phyloP scores from a whole-genome alignment of 164 flowering plant species.

The Aristolochia contorta region DNA sequence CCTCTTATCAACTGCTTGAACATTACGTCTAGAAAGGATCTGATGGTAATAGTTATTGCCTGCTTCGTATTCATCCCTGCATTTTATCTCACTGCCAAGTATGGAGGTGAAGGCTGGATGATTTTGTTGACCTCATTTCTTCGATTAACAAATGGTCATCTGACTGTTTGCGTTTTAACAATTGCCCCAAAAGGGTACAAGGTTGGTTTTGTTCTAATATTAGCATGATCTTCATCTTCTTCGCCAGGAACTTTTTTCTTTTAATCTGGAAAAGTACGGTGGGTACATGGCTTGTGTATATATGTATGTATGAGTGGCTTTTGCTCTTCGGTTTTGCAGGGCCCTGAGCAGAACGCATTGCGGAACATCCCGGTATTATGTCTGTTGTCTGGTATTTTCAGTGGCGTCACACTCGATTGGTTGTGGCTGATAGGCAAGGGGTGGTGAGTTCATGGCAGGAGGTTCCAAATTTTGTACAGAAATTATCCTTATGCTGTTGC shows the following conservation, averaged over 20 bases:
- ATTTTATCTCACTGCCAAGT: conserved; percentile 72
- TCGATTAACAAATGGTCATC: conserved; percentile 51
- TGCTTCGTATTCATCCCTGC: conserved; percentile 65
- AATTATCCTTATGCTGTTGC: too few relatives aligned
- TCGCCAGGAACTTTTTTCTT: too few relatives aligned
- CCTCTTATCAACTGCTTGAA: conserved; percentile 41
- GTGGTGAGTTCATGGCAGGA: conserved; percentile 11
- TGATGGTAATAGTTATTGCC: conserved; percentile 25
- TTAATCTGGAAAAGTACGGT: not conserved
- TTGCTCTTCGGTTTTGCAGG: conserved; percentile 31
- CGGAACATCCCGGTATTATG: conserved; percentile 48
- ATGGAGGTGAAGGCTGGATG: conserved; percentile 68
- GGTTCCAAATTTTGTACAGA: not conserved
- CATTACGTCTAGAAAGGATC: conserved; percentile 39
- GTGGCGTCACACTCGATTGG: conserved; percentile 56
- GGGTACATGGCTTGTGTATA: too few relatives aligned
- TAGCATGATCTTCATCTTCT: conserved; percentile 3
- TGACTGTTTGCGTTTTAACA: conserved; percentile 51
- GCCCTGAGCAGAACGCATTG: conserved; percentile 61
- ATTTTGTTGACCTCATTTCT: conserved; percentile 40
- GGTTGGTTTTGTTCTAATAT: conserved; percentile 16
- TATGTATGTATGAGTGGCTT: not conserved
- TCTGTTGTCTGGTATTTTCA: conserved; percentile 38
- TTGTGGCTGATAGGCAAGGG: conserved; percentile 40
- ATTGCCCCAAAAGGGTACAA: conserved; percentile 62